Evolutionary conservation across 2,329 filamentous ascomycete genomes (phyloP).

Genomic region (Helotiales sp.): DNA sequence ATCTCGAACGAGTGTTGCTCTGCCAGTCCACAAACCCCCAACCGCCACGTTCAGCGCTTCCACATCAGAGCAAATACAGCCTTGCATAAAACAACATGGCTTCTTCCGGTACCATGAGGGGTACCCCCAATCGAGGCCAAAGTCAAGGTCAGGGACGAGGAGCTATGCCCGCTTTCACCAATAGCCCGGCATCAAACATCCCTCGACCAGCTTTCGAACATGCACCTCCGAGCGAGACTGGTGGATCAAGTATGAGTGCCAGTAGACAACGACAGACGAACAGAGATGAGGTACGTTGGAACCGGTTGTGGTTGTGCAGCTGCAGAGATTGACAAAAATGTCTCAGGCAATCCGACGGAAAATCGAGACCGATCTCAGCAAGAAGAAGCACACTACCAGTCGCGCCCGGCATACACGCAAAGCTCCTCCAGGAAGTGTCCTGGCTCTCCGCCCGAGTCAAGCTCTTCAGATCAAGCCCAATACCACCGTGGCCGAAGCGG

Average conservation of each 20-base stretch:
- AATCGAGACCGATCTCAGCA: conserved; percentile 95
- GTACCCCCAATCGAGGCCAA: conserved; percentile 64
- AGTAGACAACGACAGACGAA: conserved; percentile 96
- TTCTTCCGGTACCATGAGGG: conserved; percentile 57
- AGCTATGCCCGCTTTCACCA: conserved; percentile 55
- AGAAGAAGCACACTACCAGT: conserved; percentile 83
- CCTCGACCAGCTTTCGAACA: conserved; percentile 71
- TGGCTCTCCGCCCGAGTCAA: conserved; percentile 91
- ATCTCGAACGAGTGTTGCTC: not conserved
- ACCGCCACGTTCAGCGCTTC: conserved; percentile 17
- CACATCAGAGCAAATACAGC: not conserved
- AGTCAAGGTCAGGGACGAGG: conserved; percentile 60
- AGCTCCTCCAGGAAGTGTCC: conserved; percentile 92
- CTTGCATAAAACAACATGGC: conserved; percentile 27
- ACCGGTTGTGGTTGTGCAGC: not conserved
- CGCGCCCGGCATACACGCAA: conserved; percentile 86
- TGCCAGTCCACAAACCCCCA: not conserved
- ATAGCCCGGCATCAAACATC: conserved; percentile 67
- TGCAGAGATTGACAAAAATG: conserved; percentile 23
- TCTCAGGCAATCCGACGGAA: conserved; percentile 88
- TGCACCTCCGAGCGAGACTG: conserved; percentile 49
- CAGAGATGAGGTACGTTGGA: conserved; percentile 81
- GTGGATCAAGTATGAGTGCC: conserved; percentile 74
- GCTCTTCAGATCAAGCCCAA: conserved; percentile 96
- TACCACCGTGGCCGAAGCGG: conserved; percentile 92